Conservation (phyloP, 176 grass and related monocot genomes). For the Triticum monococcum region DNA sequence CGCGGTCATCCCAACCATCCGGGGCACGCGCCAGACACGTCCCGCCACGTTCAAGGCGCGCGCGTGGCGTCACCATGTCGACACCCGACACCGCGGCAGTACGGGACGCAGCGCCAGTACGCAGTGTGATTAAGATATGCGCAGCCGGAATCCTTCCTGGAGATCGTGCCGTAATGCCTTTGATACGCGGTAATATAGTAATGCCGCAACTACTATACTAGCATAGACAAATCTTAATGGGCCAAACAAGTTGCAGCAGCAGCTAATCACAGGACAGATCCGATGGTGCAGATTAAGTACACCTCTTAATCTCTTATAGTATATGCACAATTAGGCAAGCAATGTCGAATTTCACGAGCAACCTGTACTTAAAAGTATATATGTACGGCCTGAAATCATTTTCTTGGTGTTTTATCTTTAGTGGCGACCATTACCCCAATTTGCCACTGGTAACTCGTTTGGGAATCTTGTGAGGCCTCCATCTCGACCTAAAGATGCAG, state of each 20-base stretch:
- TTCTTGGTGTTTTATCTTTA: not conserved
- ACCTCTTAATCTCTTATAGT: not conserved
- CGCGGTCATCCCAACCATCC: not conserved
- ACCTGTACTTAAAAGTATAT: not conserved
- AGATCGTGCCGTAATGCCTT: conserved; percentile 25
- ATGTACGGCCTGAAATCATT: not conserved
- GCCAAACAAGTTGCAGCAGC: not conserved
- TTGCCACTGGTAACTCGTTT: not conserved
- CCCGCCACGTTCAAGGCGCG: not conserved
- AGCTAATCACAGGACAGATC: too few relatives aligned
- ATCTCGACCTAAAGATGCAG: not conserved
- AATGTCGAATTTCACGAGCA: not conserved
- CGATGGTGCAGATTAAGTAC: too few relatives aligned
- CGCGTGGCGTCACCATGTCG: conserved; percentile 12
- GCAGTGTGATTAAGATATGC: not conserved
- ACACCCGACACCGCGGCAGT: not conserved
- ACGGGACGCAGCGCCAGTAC: not conserved
- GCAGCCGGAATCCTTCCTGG: not conserved
- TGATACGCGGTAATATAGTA: not conserved
- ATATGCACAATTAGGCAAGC: not conserved
- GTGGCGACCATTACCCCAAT: not conserved
- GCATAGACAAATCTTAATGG: not conserved
- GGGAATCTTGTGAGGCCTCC: not conserved
- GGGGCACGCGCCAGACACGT: conserved; percentile 8
- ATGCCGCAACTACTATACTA: not conserved